Conservation (phyloP, 371 early-diverging fungal species). For the Batkoa obscura region DNA sequence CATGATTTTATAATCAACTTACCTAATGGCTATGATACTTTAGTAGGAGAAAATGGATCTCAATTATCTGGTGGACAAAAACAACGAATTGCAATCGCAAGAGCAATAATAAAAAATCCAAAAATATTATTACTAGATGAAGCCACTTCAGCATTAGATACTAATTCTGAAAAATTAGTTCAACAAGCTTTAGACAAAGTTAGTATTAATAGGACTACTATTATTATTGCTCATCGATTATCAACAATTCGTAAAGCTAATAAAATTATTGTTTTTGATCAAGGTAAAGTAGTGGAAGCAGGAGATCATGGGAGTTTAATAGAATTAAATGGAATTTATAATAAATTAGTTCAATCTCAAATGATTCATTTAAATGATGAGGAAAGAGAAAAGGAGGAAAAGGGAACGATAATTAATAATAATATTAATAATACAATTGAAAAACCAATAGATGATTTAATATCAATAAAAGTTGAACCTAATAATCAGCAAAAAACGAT, state of each 20-base stretch:
- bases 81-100: constrained; percentile 25
- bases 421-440: too few species aligned
- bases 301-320: constrained; percentile 57
- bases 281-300: constrained; percentile 44
- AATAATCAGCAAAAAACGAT: background rate
- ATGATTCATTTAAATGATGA: background rate
- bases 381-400: background rate
- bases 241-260: constrained; percentile 46
- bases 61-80: constrained; percentile 27
- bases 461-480: background rate
- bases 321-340: constrained; percentile 13
- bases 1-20: constrained; percentile 48
- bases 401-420: background rate
- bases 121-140: constrained; percentile 50
- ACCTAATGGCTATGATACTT: constrained; percentile 50
- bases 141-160: constrained; percentile 54
- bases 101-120: constrained; percentile 51
- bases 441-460: too few species aligned
- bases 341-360: constrained; percentile 32
- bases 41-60: constrained; percentile 36
- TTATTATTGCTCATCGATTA: constrained; percentile 62
- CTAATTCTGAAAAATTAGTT: constrained; percentile 45
- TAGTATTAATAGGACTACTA: constrained; percentile 44
- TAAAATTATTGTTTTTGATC: constrained; percentile 53
- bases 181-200: constrained; percentile 42